Conservation (phyloP, 2,329 filamentous ascomycete genomes). For the Botrytis tulipae region DNA sequence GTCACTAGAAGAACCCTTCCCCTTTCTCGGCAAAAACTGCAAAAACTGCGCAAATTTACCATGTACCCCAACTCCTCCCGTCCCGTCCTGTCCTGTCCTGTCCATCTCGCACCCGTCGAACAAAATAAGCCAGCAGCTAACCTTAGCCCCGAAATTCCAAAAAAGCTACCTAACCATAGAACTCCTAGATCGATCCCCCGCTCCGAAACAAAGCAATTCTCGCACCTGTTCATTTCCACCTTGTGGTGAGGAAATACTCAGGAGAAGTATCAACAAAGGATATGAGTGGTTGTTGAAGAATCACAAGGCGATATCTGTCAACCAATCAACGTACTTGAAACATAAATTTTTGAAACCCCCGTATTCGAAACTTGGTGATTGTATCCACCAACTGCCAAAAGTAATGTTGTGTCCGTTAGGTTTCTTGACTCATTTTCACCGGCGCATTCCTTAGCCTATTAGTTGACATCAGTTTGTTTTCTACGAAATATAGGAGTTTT, state of each 20-base stretch:
- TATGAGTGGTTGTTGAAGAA: background rate
- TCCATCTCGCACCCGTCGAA: no score
- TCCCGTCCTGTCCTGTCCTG: background rate
- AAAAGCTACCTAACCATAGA: background rate
- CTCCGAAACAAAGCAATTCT: background rate
- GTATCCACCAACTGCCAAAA: background rate
- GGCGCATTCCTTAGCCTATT: background rate
- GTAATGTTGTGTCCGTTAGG: background rate
- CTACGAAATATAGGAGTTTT: background rate
- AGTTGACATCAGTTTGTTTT: background rate
- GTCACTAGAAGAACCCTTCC: background rate
- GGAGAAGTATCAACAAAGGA: background rate
- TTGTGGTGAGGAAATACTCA: no score
- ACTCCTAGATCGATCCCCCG: background rate
- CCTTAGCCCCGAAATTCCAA: background rate
- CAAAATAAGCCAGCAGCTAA: background rate
- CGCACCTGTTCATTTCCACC: background rate
- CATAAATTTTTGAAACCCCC: background rate
- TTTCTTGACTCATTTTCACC: background rate
- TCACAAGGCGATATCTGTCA: background rate
- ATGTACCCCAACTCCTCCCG: no score
- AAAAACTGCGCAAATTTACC: no score
- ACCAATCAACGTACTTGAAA: constrained; percentile 16
- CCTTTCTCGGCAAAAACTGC: background rate
- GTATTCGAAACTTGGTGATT: background rate